phyloP scores from a whole-genome alignment of 2,329 filamentous ascomycete genomes.

The Penicillium expansum region DNA sequence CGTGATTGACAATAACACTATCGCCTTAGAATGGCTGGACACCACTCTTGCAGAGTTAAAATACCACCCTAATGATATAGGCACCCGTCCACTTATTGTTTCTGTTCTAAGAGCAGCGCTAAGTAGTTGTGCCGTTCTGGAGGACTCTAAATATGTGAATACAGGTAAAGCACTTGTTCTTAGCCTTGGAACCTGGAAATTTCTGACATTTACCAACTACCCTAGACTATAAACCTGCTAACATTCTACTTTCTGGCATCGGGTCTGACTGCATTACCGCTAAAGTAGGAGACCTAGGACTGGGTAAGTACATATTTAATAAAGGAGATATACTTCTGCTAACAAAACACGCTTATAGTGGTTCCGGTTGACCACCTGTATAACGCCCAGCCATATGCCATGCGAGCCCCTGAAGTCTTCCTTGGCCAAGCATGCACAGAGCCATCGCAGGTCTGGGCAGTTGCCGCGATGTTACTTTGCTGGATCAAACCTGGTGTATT shows the following conservation, averaged over 20 bases:
- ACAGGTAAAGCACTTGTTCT: not conserved
- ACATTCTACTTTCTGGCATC: not conserved
- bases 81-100: no score
- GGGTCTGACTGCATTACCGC: not conserved
- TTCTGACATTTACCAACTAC: not conserved
- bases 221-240: not conserved
- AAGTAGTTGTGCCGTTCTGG: no score
- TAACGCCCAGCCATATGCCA: not conserved
- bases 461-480: conserved; percentile 1
- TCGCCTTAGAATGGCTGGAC: no score
- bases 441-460: not conserved
- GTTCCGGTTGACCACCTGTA: not conserved
- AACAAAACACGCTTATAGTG: not conserved
- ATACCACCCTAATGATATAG: no score
- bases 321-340: not conserved
- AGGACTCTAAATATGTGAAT: not conserved
- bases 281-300: not conserved
- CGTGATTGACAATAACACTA: no score
- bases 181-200: not conserved
- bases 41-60: no score
- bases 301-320: not conserved
- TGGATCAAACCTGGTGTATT: not conserved
- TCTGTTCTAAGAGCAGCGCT: no score
- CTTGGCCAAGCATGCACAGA: not conserved
- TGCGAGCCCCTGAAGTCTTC: not conserved